Percentiles rank a stretch among this genome's conserved stretches.
Evolutionary conservation across 1,284 basidiomycete species (phyloP).

Genomic region (Rhodofomes roseus): DNA sequence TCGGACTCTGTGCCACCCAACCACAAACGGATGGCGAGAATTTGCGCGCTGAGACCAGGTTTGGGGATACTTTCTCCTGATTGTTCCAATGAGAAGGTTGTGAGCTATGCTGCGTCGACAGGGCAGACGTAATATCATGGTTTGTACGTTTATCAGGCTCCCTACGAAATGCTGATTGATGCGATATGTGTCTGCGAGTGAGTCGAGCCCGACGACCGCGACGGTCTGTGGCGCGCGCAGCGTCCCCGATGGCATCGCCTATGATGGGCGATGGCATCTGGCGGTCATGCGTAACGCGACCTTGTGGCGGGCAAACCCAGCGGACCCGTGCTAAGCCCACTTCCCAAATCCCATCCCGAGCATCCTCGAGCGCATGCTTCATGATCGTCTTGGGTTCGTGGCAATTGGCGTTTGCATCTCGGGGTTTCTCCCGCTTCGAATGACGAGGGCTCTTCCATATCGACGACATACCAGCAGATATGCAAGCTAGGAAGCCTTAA

Average conservation of each 20-base stretch:
- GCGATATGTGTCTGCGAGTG: not conserved
- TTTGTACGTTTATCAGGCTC: not conserved
- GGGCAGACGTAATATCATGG: not conserved
- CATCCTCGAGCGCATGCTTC: not conserved
- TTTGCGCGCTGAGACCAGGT: not conserved
- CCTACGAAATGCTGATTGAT: not conserved
- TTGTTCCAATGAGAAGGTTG: not conserved
- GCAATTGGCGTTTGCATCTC: not conserved
- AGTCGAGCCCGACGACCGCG: not conserved
- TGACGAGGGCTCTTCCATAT: not conserved
- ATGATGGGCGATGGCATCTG: too few species aligned
- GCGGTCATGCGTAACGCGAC: not conserved
- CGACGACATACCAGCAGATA: not conserved
- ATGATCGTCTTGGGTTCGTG: not conserved
- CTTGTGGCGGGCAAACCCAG: not conserved
- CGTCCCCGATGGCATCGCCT: not conserved
- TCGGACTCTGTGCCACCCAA: too few species aligned
- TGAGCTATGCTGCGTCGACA: not conserved
- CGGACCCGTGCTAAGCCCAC: too few species aligned
- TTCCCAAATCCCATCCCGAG: not conserved
- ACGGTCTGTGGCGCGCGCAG: not conserved
- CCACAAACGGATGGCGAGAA: not conserved
- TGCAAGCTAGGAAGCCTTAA: not conserved
- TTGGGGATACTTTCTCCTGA: not conserved
- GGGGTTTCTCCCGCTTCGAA: not conserved